phyloP scores from a whole-genome alignment of 2,329 filamentous ascomycete genomes.

The Trichophyton rubrum region DNA sequence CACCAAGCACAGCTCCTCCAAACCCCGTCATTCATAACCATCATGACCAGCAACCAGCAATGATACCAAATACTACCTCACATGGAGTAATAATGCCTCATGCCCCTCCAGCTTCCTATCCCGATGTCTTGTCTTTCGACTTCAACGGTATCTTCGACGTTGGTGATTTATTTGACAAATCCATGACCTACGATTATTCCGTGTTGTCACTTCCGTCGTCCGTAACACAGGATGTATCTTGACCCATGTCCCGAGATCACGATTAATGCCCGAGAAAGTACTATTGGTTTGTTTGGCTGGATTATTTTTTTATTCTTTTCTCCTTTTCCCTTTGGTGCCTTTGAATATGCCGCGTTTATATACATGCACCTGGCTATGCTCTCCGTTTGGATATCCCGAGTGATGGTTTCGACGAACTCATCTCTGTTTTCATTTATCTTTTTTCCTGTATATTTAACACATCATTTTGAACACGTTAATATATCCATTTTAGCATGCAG shows the following conservation, averaged over 20 bases:
- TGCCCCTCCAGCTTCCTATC: not conserved
- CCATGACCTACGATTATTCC: not conserved
- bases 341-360: not conserved
- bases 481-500: not conserved
- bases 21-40: not conserved
- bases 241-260: not conserved
- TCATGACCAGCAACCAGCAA: not conserved
- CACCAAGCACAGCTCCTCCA: not conserved
- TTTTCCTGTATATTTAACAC: not conserved
- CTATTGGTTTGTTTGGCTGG: not conserved
- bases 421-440: not conserved
- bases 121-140: not conserved
- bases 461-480: not conserved
- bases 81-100: not conserved
- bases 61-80: not conserved
- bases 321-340: not conserved
- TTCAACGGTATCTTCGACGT: not conserved
- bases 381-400: not conserved
- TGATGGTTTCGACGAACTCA: not conserved
- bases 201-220: not conserved
- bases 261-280: not conserved
- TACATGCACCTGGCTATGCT: not conserved
- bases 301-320: not conserved
- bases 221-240: not conserved
- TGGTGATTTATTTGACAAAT: conserved; percentile 1